Conservation (phyloP, 1,139 yeast species). For the Geotrichum candidum region DNA sequence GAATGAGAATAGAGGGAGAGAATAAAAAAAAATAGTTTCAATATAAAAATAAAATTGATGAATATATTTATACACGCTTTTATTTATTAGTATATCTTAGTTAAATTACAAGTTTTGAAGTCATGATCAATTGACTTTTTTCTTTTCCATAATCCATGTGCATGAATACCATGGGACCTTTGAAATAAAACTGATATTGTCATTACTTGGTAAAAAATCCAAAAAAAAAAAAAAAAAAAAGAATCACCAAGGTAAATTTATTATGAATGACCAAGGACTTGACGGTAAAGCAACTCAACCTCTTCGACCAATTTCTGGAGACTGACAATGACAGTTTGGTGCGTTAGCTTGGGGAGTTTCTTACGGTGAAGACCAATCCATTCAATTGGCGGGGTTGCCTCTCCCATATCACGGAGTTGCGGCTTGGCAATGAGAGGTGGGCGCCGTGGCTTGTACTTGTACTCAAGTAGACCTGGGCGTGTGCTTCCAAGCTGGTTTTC, state of each 20-base stretch:
- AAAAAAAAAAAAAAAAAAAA: neutral
- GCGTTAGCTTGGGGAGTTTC: conserved; percentile 79
- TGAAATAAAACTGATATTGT: neutral
- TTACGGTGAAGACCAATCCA: conserved; percentile 94
- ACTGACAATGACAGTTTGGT: conserved; percentile 66
- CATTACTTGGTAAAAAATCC: neutral
- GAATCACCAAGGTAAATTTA: neutral
- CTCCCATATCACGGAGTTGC: conserved; percentile 82
- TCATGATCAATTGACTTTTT: no score
- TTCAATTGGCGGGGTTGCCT: conserved; percentile 95
- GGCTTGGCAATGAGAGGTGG: conserved; percentile 87
- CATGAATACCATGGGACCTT: no score
- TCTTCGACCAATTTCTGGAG: conserved; percentile 69
- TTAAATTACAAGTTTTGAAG: no score
- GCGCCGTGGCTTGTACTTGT: conserved; percentile 53
- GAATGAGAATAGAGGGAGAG: no score
- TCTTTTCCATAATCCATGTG: no score
- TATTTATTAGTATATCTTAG: no score
- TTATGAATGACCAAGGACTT: conserved; percentile 26
- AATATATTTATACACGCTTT: no score
- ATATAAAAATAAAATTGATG: no score
- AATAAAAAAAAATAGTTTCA: no score
- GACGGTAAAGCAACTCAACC: conserved; percentile 35
- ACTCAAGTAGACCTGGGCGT: conserved; percentile 34
- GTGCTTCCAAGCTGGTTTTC: conserved; percentile 15